These are phyloP conservation scores for Colletotrichum salicis DNA, from an alignment of 2,329 filamentous ascomycete genomes.

Conservation along the genomic window DNA sequence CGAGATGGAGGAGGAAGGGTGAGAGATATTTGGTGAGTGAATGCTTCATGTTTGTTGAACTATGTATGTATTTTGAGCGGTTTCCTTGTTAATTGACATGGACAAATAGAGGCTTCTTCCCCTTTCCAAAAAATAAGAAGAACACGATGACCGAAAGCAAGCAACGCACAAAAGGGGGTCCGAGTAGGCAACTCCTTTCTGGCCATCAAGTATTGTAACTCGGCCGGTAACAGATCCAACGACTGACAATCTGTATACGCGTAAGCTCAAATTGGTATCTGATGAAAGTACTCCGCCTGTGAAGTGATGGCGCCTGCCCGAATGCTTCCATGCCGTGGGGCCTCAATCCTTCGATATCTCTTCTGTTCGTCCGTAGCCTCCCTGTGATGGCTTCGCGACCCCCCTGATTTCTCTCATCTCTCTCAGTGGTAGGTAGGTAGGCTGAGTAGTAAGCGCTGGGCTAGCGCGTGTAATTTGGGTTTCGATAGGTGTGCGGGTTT, in stretches of 20 bases:
- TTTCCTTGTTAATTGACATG: slow-evolving; percentile 21
- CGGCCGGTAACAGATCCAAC: slow-evolving; percentile 30
- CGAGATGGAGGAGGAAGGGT: not conserved
- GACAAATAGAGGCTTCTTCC: slow-evolving; percentile 27
- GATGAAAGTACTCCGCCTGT: slow-evolving; percentile 32
- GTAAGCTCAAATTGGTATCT: slow-evolving; percentile 36
- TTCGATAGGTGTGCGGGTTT: not conserved
- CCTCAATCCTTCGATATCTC: slow-evolving; percentile 5
- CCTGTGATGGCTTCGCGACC: not conserved
- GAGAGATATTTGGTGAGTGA: slow-evolving; percentile 26
- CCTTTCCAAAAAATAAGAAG: slow-evolving; percentile 14
- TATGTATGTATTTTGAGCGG: slow-evolving; percentile 30
- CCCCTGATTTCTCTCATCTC: not conserved
- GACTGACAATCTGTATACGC: slow-evolving; percentile 33
- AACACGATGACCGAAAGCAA: slow-evolving; percentile 15
- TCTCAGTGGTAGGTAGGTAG: not conserved
- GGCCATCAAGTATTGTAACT: slow-evolving; percentile 13
- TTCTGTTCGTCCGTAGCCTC: slow-evolving; percentile 14
- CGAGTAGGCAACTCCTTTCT: slow-evolving; percentile 9
- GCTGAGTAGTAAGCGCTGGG: slow-evolving; percentile 4
- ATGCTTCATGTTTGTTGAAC: slow-evolving; percentile 26
- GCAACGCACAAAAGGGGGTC: slow-evolving; percentile 20
- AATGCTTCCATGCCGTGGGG: slow-evolving; percentile 24
- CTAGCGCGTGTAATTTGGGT: not conserved
- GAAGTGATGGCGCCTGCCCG: slow-evolving; percentile 31